Percentiles rank a stretch among this genome's conserved stretches.
Conservation (phyloP, 768 basidiomycete species). For the Russula vinacea region DNA sequence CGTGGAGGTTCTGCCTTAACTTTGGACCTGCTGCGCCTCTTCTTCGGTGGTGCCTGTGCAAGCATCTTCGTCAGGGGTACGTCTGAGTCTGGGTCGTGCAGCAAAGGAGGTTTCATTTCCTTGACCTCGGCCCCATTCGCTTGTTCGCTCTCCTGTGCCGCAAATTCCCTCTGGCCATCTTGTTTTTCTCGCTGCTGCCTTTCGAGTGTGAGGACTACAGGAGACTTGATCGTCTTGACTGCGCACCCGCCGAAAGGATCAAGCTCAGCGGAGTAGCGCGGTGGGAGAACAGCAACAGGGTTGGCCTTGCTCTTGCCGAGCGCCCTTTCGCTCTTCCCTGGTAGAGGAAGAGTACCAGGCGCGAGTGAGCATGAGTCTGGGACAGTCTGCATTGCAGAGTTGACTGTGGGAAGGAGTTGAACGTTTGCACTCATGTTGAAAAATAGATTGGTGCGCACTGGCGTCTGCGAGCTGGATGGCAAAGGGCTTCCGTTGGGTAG, state of each 20-base stretch:
- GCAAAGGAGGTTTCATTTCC: background rate
- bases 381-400: background rate
- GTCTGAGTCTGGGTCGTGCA: background rate
- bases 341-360: background rate
- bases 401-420: background rate
- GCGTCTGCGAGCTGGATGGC: constrained; percentile 14
- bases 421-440: background rate
- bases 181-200: background rate
- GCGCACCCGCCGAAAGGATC: too few species aligned
- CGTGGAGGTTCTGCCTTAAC: too few species aligned
- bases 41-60: background rate
- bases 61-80: constrained; percentile 13
- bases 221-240: background rate
- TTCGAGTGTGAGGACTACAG: background rate
- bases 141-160: background rate
- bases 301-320: background rate
- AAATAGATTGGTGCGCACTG: constrained; percentile 1
- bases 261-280: background rate
- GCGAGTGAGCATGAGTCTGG: background rate
- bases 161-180: background rate
- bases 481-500: constrained; percentile 1
- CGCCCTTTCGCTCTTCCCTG: background rate
- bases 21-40: constrained; percentile 8
- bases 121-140: too few species aligned
- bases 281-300: background rate